Percentiles rank a stretch among this genome's conserved stretches.
These are phyloP conservation scores for Macrolepiota albuminosa DNA, from an alignment of 768 basidiomycete genomes.

Conservation along the genomic window DNA sequence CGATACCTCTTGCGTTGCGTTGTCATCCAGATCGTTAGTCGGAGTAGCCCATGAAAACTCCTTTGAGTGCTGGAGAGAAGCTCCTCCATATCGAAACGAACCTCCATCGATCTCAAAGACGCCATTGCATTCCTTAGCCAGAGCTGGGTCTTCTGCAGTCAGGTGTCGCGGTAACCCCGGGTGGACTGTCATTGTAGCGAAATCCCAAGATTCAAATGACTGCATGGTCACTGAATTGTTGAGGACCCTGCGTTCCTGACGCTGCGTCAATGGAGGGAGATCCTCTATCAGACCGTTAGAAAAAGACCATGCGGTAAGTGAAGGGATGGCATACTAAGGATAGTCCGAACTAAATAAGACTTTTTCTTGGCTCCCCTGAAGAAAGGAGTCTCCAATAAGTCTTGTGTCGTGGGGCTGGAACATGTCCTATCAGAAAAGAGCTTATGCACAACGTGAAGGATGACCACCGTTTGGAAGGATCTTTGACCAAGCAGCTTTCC, in stretches of 20 bases:
- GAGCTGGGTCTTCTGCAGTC: conserved; percentile 19
- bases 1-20: conserved; percentile 4
- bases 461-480: conserved; percentile 67
- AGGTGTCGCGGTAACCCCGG: conserved; percentile 28
- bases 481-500: conserved; percentile 78
- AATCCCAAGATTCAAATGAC: conserved; percentile 82
- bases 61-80: background rate
- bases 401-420: conserved; percentile 66
- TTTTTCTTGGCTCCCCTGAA: conserved; percentile 80
- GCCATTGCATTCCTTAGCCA: conserved; percentile 19
- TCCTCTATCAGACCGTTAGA: conserved; percentile 33
- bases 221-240: conserved; percentile 30
- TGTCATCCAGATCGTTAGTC: conserved; percentile 2
- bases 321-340: conserved; percentile 48
- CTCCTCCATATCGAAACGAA: background rate
- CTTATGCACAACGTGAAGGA: background rate
- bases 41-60: background rate
- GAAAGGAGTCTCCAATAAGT: conserved; percentile 74
- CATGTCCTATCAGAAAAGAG: background rate
- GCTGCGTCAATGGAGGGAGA: conserved; percentile 65
- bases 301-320: background rate
- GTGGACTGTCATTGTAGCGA: conserved; percentile 46
- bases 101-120: conserved; percentile 36
- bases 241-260: conserved; percentile 63
- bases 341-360: conserved; percentile 68